These are phyloP conservation scores for Populus hybrid DNA, from an alignment of 441 rosid species.

Conservation along the genomic window DNA sequence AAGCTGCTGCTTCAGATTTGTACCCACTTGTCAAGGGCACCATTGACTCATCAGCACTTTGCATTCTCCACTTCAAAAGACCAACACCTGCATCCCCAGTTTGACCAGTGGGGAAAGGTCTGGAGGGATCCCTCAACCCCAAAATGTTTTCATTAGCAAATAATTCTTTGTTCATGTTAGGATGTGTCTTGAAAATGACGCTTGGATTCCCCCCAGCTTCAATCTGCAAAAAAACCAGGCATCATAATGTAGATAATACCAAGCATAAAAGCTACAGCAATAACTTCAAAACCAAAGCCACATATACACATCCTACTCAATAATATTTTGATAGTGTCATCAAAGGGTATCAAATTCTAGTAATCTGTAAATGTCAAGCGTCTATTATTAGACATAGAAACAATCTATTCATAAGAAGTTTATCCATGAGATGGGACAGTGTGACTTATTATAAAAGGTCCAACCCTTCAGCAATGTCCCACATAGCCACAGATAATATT, in stretches of 20 bases:
- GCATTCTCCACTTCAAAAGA: constrained; percentile 98
- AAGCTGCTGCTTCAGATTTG: constrained; percentile 7
- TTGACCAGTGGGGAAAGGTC: constrained; percentile 94
- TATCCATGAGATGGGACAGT: background rate
- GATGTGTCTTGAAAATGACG: constrained; percentile 90
- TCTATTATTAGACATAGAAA: background rate
- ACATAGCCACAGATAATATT: background rate
- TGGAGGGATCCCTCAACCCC: constrained; percentile 85
- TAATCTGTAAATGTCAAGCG: background rate
- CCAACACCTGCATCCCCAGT: constrained; percentile 89
- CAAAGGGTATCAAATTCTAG: background rate
- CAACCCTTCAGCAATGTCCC: background rate
- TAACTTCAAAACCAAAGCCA: background rate
- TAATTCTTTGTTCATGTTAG: constrained; percentile 88
- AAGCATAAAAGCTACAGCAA: background rate
- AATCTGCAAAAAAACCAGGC: constrained; percentile 45
- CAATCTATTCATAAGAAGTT: background rate
- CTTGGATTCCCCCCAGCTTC: constrained; percentile 85
- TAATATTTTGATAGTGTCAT: background rate
- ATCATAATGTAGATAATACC: constrained; percentile 6
- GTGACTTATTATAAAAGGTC: background rate
- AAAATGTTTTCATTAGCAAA: constrained; percentile 75
- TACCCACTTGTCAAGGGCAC: constrained; percentile 90
- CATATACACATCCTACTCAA: background rate
- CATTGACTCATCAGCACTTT: constrained; percentile 89